Percentiles rank a stretch among this genome's conserved stretches.
Conservation (phyloP, 1,139 yeast species). For the Wickerhamomyces sp. region DNA sequence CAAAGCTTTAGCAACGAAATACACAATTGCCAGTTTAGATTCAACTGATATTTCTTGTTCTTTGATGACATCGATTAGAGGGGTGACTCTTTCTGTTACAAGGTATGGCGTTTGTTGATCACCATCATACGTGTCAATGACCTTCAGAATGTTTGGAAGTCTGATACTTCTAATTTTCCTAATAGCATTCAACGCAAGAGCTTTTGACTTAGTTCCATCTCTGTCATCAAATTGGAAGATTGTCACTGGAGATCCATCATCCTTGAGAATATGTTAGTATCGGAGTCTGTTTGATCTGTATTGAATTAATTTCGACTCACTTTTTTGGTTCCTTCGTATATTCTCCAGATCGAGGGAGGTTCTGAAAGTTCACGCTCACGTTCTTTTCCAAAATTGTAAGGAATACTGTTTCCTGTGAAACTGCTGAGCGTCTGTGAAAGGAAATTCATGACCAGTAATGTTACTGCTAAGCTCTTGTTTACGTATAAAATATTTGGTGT, state of each 20-base stretch:
- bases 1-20: conserved; percentile 51
- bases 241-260: conserved; percentile 40
- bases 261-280: conserved; percentile 11
- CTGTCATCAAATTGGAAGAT: conserved; percentile 60
- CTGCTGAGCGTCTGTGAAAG: conserved; percentile 52
- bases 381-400: conserved; percentile 50
- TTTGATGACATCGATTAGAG: conserved; percentile 37
- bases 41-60: conserved; percentile 27
- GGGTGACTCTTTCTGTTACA: conserved; percentile 73
- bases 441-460: no score
- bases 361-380: conserved; percentile 27
- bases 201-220: conserved; percentile 32
- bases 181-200: conserved; percentile 60
- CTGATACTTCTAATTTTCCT: conserved; percentile 63
- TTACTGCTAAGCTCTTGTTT: not conserved
- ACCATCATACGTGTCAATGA: conserved; percentile 61
- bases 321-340: conserved; percentile 36
- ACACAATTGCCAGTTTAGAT: conserved; percentile 55
- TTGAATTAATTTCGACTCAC: conserved; percentile 15
- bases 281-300: no score
- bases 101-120: conserved; percentile 55
- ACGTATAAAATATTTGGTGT: not conserved
- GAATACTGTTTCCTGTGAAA: conserved; percentile 51
- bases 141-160: conserved; percentile 72
- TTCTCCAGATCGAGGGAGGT: conserved; percentile 35